Evolutionary conservation across 1,139 yeast species (phyloP).

Genomic region (Magnusiomyces suaveolens): DNA sequence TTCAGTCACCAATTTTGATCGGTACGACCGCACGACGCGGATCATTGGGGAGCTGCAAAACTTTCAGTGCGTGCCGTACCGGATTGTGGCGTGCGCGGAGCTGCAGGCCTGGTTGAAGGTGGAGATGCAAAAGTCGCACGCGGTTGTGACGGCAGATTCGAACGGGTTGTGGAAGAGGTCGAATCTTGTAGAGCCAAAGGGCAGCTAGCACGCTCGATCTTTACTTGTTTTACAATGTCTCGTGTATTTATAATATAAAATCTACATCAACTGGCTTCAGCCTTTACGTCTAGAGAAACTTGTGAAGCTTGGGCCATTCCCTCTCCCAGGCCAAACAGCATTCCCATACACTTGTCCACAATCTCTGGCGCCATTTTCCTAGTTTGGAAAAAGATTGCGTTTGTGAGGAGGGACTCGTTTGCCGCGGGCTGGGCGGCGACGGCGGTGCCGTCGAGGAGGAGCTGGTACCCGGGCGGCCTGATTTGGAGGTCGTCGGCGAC

Average conservation of each 20-base stretch:
- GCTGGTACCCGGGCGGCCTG: conserved; percentile 11
- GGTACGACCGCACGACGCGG: conserved; percentile 63
- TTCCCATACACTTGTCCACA: conserved; percentile 25
- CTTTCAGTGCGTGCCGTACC: conserved; percentile 52
- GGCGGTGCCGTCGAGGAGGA: background rate
- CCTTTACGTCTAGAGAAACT: too few species aligned
- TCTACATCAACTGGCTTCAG: too few species aligned
- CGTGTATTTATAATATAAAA: background rate
- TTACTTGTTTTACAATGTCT: background rate
- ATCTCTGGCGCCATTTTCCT: conserved; percentile 22
- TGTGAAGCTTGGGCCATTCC: too few species aligned
- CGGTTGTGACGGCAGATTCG: conserved; percentile 25
- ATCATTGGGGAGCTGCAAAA: conserved; percentile 71
- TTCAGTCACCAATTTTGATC: conserved; percentile 69
- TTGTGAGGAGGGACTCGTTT: conserved; percentile 43
- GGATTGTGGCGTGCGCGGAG: conserved; percentile 21
- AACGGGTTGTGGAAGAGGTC: conserved; percentile 34
- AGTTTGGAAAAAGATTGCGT: conserved; percentile 41
- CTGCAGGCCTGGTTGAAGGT: conserved; percentile 30
- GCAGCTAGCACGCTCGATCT: background rate
- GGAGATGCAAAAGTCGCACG: conserved; percentile 30
- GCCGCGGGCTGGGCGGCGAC: conserved; percentile 38
- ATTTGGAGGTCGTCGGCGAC: conserved; percentile 44
- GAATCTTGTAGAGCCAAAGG: conserved; percentile 31
- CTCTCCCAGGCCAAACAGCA: conserved; percentile 33